Conservation (phyloP, 2,329 filamentous ascomycete species). For the Pseudogymnoascus sp. region DNA sequence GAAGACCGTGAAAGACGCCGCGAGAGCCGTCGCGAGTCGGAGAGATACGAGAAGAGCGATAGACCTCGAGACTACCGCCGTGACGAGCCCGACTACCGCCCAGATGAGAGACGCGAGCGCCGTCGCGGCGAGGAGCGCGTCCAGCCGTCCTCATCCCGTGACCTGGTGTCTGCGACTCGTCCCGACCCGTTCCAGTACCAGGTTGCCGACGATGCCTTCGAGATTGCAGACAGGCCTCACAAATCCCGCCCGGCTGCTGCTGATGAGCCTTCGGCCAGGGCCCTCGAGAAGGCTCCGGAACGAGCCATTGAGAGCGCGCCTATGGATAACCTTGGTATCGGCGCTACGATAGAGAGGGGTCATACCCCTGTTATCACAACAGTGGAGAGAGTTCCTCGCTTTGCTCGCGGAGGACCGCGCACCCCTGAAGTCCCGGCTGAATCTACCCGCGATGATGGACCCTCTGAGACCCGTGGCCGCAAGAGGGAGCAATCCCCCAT, state of each 20-base stretch:
- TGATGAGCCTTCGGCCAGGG: conserved; percentile 15
- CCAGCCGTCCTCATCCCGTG: conserved; percentile 12
- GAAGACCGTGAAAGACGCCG: background rate
- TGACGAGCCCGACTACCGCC: conserved; percentile 14
- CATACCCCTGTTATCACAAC: conserved; percentile 44
- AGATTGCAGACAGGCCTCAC: background rate
- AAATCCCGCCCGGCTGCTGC: conserved; percentile 5
- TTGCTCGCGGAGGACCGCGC: conserved; percentile 18
- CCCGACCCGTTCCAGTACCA: background rate
- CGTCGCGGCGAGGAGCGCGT: conserved; percentile 19
- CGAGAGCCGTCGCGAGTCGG: background rate
- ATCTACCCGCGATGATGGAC: background rate
- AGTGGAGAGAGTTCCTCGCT: conserved; percentile 46
- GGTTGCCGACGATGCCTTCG: conserved; percentile 1
- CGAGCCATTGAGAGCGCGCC: conserved; percentile 12
- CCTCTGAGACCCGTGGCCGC: background rate
- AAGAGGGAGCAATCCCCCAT: background rate
- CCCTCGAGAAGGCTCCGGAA: conserved; percentile 15
- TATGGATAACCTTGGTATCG: background rate
- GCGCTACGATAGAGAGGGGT: conserved; percentile 18
- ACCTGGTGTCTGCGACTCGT: background rate
- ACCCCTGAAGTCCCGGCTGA: background rate
- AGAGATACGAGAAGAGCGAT: conserved; percentile 6
- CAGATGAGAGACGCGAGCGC: conserved; percentile 14
- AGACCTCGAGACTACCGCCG: conserved; percentile 11